These are phyloP conservation scores for Mallotus repandus DNA, from an alignment of 441 rosid genomes.

Conservation along the genomic window DNA sequence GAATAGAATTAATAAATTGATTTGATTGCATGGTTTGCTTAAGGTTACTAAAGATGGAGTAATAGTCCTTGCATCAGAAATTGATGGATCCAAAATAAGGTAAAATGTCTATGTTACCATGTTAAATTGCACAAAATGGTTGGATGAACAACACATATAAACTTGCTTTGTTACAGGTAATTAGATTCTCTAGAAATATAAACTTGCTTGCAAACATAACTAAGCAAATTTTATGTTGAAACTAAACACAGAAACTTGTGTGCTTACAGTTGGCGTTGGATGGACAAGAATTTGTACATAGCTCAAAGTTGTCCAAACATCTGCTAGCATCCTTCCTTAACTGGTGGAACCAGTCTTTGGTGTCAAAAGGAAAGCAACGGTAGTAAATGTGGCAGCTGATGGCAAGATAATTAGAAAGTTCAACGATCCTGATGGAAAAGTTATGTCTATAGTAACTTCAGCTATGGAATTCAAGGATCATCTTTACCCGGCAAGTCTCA, in stretches of 20 bases:
- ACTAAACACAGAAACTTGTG: neutral
- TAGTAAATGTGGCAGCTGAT: slow-evolving; percentile 41
- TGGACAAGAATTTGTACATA: slow-evolving; percentile 39
- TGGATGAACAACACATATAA: neutral
- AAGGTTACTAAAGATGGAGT: slow-evolving; percentile 40
- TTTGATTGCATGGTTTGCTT: slow-evolving; percentile 43
- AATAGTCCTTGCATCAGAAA: slow-evolving; percentile 35
- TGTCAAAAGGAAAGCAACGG: slow-evolving; percentile 23
- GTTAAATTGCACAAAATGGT: too few species aligned
- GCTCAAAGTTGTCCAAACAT: slow-evolving; percentile 36
- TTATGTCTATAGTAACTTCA: slow-evolving; percentile 44
- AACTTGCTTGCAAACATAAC: neutral
- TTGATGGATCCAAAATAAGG: slow-evolving; percentile 47
- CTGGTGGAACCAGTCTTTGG: slow-evolving; percentile 16
- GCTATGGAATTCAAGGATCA: slow-evolving; percentile 50
- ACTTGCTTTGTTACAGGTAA: slow-evolving; percentile 43
- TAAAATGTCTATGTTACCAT: neutral
- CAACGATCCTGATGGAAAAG: slow-evolving; percentile 46
- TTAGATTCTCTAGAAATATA: neutral
- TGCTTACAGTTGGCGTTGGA: slow-evolving; percentile 23
- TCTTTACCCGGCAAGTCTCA: slow-evolving; percentile 52
- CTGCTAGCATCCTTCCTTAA: slow-evolving; percentile 36
- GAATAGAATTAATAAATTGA: too few species aligned
- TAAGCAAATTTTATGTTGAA: neutral
- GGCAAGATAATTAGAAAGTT: slow-evolving; percentile 38